phyloP scores from a whole-genome alignment of 2,329 filamentous ascomycete genomes.

The Claviceps capensis region DNA sequence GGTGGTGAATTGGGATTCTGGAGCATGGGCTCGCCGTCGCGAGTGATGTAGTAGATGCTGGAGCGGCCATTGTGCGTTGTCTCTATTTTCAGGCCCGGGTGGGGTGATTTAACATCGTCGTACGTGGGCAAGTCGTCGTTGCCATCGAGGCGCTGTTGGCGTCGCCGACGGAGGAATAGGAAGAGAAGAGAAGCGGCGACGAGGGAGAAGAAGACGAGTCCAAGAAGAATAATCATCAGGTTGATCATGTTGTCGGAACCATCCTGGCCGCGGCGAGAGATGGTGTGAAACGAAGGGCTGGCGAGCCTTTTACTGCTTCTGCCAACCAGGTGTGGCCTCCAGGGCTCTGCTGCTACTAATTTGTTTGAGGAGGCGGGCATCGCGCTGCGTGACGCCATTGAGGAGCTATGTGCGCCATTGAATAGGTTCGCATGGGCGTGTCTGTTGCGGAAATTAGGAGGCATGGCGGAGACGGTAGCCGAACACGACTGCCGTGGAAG shows the following conservation, averaged over 20 bases:
- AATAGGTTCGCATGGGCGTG: not conserved
- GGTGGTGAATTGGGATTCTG: constrained; percentile 63
- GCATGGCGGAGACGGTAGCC: constrained; percentile 3
- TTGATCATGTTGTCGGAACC: constrained; percentile 52
- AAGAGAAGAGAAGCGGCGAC: constrained; percentile 55
- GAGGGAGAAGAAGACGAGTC: constrained; percentile 61
- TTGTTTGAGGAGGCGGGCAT: constrained; percentile 3
- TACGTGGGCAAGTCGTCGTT: constrained; percentile 54
- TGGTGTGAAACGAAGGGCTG: constrained; percentile 5
- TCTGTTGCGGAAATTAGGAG: constrained; percentile 5
- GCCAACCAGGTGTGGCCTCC: constrained; percentile 6
- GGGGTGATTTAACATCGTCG: constrained; percentile 43
- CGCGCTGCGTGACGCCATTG: constrained; percentile 5
- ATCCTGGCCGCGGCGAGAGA: constrained; percentile 18
- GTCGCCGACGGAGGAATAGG: constrained; percentile 53
- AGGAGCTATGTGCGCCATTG: constrained; percentile 1
- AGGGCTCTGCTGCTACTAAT: constrained; percentile 5
- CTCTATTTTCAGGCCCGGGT: constrained; percentile 43
- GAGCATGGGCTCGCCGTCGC: constrained; percentile 63
- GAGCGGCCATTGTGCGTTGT: constrained; percentile 42
- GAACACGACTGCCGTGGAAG: constrained; percentile 4
- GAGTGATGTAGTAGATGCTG: constrained; percentile 65
- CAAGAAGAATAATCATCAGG: constrained; percentile 66
- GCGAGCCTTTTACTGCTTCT: constrained; percentile 2
- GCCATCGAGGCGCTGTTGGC: constrained; percentile 27